phyloP scores from a whole-genome alignment of 2,329 filamentous ascomycete genomes.

The Sporothrix brunneoviolacea region DNA sequence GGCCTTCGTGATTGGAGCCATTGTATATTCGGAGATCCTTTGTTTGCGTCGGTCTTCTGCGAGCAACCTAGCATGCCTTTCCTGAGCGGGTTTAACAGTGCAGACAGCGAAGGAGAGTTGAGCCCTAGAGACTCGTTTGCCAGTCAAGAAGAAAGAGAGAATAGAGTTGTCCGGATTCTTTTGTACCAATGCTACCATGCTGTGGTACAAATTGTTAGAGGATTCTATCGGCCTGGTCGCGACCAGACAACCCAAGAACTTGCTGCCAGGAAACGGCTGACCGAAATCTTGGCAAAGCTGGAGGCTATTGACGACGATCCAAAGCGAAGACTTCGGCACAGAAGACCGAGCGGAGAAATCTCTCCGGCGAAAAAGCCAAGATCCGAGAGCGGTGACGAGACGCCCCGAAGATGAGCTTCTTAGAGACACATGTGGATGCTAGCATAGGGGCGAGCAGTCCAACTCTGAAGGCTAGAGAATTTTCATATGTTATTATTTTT shows the following conservation, averaged over 20 bases:
- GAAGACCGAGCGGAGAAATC: conserved; percentile 34
- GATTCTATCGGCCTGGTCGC: conserved; percentile 46
- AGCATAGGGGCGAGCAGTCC: no score
- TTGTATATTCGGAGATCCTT: conserved; percentile 53
- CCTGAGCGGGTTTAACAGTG: conserved; percentile 38
- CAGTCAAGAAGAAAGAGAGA: conserved; percentile 15
- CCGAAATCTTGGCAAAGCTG: conserved; percentile 39
- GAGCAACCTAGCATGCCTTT: conserved; percentile 38
- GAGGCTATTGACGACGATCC: conserved; percentile 25
- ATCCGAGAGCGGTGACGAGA: conserved; percentile 18
- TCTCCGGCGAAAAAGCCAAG: conserved; percentile 40
- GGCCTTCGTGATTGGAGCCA: conserved; percentile 54
- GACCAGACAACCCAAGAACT: conserved; percentile 46
- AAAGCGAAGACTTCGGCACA: conserved; percentile 28
- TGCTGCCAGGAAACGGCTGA: conserved; percentile 44
- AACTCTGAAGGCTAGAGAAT: no score
- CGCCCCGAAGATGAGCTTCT: background rate
- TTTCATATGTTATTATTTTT: background rate
- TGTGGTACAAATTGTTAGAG: conserved; percentile 43
- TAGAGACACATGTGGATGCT: no score
- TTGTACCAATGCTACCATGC: conserved; percentile 55
- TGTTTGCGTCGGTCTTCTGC: conserved; percentile 45
- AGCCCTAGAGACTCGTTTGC: background rate
- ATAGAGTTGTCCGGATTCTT: conserved; percentile 40
- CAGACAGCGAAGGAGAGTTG: background rate